Evolutionary conservation across 768 basidiomycete genomes (phyloP).

Genomic region (Kwoniella sp.): DNA sequence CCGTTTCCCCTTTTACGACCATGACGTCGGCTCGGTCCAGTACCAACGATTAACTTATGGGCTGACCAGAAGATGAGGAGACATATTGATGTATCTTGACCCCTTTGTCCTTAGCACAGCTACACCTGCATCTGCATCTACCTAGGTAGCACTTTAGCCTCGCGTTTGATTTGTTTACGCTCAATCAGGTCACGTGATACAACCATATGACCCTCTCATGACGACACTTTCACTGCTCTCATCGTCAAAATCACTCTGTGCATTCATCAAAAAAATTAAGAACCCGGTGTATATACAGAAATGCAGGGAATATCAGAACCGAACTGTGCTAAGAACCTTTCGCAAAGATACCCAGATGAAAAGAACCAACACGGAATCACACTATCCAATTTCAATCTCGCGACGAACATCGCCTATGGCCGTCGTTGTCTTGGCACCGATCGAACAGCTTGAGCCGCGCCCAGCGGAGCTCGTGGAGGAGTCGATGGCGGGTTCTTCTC

Average conservation of each 20-base stretch:
- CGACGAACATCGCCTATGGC: background rate
- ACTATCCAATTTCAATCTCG: background rate
- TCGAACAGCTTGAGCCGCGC: constrained; percentile 13
- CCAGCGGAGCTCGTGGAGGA: constrained; percentile 15
- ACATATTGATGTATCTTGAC: no score
- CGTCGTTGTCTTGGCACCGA: constrained; percentile 18
- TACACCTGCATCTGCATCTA: background rate
- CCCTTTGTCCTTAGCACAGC: background rate
- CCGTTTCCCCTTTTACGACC: background rate
- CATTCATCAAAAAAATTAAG: background rate
- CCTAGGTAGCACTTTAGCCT: no score
- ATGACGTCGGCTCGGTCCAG: background rate
- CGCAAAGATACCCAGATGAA: no score
- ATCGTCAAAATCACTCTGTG: background rate
- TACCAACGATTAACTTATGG: no score
- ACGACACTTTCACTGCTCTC: background rate
- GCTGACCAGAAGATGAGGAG: no score
- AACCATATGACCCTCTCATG: no score
- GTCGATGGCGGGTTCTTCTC: constrained; percentile 15
- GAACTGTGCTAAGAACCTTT: background rate
- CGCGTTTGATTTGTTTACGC: constrained; percentile 9
- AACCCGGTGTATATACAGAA: background rate
- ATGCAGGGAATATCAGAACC: constrained; percentile 13
- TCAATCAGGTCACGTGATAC: constrained; percentile 8
- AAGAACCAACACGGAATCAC: background rate